A percentile compares a stretch with the other conserved stretches of the same genome.
Conservation (phyloP, 176 grass and related monocot species). For the Puya raimondii region DNA sequence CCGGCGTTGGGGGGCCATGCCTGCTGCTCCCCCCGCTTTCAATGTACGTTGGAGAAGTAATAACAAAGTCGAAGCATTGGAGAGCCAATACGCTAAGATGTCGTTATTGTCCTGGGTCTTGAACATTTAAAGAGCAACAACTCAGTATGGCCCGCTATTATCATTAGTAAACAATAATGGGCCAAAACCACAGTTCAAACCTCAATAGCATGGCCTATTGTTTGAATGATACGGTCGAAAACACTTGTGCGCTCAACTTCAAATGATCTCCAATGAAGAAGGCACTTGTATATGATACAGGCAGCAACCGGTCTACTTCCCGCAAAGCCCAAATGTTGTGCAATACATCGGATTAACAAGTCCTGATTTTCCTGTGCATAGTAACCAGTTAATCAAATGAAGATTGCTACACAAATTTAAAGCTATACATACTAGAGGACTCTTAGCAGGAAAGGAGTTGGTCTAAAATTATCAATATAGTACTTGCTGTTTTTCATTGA, state of each 20-base stretch:
- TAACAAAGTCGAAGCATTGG: slow-evolving; percentile 90
- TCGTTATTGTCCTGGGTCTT: slow-evolving; percentile 99
- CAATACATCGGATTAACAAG: slow-evolving; percentile 89
- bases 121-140: slow-evolving; percentile 26
- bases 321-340: slow-evolving; percentile 82
- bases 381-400: slow-evolving; percentile 13
- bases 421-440: not conserved
- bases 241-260: slow-evolving; percentile 99
- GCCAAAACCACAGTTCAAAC: slow-evolving; percentile 36
- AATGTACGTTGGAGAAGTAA: slow-evolving; percentile 84
- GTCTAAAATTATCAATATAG: not conserved
- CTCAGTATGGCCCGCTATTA: slow-evolving; percentile 5
- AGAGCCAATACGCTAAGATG: slow-evolving; percentile 93
- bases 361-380: slow-evolving; percentile 84
- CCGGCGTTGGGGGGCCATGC: slow-evolving; percentile 83
- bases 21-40: slow-evolving; percentile 86
- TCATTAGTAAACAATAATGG: slow-evolving; percentile 6
- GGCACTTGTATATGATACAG: slow-evolving; percentile 98
- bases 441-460: slow-evolving; percentile 2
- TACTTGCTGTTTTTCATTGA: slow-evolving; percentile 97
- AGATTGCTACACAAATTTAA: slow-evolving; percentile 2
- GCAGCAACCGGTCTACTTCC: slow-evolving; percentile 76
- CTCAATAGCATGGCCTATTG: slow-evolving; percentile 98
- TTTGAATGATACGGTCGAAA: slow-evolving; percentile 99
- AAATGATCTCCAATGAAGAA: slow-evolving; percentile 99